Conservation (phyloP, 148 eudicot species). For the Chenopodium formosanum region DNA sequence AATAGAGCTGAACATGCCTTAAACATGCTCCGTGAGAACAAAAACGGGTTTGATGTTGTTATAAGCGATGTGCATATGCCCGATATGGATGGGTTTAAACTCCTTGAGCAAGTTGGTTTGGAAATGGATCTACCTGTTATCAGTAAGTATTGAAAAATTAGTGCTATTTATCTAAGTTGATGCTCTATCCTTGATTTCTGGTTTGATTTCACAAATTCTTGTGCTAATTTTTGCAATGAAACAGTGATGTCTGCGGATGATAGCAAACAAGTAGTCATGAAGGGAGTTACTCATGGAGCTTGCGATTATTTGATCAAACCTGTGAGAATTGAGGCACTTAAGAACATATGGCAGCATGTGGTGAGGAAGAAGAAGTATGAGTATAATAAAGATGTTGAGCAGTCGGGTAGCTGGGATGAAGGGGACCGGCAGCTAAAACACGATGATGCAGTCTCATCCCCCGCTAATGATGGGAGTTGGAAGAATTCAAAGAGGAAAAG, state of each 20-base stretch:
- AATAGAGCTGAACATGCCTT: conserved; percentile 81
- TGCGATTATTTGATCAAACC: conserved; percentile 88
- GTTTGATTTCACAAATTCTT: conserved; percentile 9
- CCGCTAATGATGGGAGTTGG: conserved; percentile 79
- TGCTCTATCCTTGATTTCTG: conserved; percentile 4
- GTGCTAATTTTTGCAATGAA: conserved; percentile 25
- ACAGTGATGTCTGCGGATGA: conserved; percentile 96
- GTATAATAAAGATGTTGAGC: conserved; percentile 44
- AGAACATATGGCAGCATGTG: conserved; percentile 91
- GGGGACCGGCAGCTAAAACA: conserved; percentile 42
- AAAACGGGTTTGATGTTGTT: conserved; percentile 73
- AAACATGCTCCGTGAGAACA: conserved; percentile 53
- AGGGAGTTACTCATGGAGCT: conserved; percentile 86
- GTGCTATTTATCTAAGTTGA: background rate
- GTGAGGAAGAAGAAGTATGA: conserved; percentile 66
- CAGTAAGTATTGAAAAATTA: conserved; percentile 46
- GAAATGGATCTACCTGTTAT: conserved; percentile 95
- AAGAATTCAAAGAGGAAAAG: conserved; percentile 66
- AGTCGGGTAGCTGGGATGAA: conserved; percentile 45
- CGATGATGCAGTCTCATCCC: conserved; percentile 67
- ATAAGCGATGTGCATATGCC: conserved; percentile 97
- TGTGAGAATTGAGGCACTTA: conserved; percentile 76
- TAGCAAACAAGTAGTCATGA: conserved; percentile 75
- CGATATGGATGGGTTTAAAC: conserved; percentile 95
- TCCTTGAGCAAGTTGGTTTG: conserved; percentile 77